Percentiles rank a stretch among this genome's conserved stretches.
These are phyloP conservation scores for Flaveria trinervia DNA, from an alignment of 129 eudicot genomes.

Conservation along the genomic window DNA sequence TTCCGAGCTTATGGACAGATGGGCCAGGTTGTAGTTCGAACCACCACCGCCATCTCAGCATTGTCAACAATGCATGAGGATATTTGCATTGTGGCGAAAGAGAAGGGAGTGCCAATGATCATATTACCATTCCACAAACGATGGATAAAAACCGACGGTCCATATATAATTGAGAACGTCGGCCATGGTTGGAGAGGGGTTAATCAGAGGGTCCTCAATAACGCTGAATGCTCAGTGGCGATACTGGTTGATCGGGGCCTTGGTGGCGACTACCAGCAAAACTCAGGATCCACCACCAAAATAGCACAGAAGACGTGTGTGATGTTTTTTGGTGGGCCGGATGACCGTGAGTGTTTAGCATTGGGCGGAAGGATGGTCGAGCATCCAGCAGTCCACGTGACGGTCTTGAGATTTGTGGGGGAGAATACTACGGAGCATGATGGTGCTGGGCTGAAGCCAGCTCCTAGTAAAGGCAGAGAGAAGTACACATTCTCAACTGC, in stretches of 20 bases:
- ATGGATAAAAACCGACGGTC: slow-evolving; percentile 58
- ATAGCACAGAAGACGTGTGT: slow-evolving; percentile 51
- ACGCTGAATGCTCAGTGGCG: slow-evolving; percentile 80
- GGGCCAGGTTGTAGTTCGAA: slow-evolving; percentile 65
- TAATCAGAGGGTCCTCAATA: slow-evolving; percentile 60
- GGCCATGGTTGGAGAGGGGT: slow-evolving; percentile 89
- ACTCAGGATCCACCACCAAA: slow-evolving; percentile 24
- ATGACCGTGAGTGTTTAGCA: slow-evolving; percentile 68
- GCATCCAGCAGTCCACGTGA: slow-evolving; percentile 67
- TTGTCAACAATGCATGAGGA: slow-evolving; percentile 86
- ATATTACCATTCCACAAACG: slow-evolving; percentile 76
- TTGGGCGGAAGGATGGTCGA: slow-evolving; percentile 78
- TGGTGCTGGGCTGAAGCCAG: slow-evolving; percentile 34
- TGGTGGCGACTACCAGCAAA: slow-evolving; percentile 36
- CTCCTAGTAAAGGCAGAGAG: slow-evolving; percentile 49
- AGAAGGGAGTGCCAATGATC: slow-evolving; percentile 61
- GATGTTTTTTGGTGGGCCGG: slow-evolving; percentile 90
- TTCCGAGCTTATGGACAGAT: slow-evolving; percentile 62
- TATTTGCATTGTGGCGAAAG: slow-evolving; percentile 71
- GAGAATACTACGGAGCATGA: slow-evolving; percentile 20
- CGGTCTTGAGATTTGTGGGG: slow-evolving; percentile 56
- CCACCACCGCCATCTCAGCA: slow-evolving; percentile 66
- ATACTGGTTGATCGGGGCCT: slow-evolving; percentile 78
- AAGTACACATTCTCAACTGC: slow-evolving; percentile 53
- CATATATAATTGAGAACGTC: slow-evolving; percentile 51